Evolutionary conservation across 768 basidiomycete genomes (phyloP), one percentile per base, ranked within the genome.

Genomic region (Amanita subjunquillea): DNA sequence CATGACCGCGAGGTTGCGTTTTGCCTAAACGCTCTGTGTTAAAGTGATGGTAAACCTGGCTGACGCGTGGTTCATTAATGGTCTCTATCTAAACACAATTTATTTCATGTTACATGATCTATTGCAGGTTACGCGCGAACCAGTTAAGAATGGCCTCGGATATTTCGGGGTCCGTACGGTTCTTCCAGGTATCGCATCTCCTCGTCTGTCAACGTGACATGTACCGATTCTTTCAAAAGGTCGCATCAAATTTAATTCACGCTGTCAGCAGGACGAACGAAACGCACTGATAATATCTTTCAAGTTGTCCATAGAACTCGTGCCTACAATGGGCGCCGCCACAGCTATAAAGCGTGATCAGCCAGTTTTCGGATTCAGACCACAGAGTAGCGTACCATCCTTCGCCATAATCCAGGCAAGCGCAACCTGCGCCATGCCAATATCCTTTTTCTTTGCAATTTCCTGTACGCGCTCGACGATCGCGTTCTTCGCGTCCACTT

Each of bases 281-380:
- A 25, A 32, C 64, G 52, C 60, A 74, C 75, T 74, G 47, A 80
- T 67, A 15, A 80, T 60, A 50, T 83, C 80, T 22, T 71, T 59
- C 25, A 83, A 62, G 51, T 81, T 78, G 27, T 77, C 67, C 4
- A 75, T 55, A 29, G 72, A 77, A 1, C 76, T 78, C 0, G 74
- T 70, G 0, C 80, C 82, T 32, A 83, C 71, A 58, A 84, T 80
- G 0, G 82, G 82, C 1, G 80, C 80, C 0, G 78, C 67, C 4
- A 83, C 73, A 25, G 65, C 73, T 68, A 39, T 25, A 45, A n/a
- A 42, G 15, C 9, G 7, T n/a, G 43, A 20, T 23, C 49, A 30
- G 20, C 3, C 15, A 20, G 3, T n/a, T 38, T 36, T 37, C 27
- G 27, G 10, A 32, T 32, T 6, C 5, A 29, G 17, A 46, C 15